These are phyloP conservation scores for Diaporthe citrichinensis DNA, from an alignment of 2,329 filamentous ascomycete genomes.

Conservation along the genomic window DNA sequence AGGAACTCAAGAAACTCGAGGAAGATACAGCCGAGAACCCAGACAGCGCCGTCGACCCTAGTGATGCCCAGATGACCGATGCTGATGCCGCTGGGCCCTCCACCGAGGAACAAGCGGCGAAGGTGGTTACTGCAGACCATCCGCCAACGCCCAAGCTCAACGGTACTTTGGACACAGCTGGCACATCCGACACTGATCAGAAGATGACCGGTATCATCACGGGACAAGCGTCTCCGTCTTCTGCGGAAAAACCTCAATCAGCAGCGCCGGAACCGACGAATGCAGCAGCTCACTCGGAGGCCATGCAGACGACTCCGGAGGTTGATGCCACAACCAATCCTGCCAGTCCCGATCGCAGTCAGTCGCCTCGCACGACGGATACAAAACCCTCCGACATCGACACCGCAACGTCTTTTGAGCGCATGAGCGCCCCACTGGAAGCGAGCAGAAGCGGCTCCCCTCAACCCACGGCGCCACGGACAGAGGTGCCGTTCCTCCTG, in stretches of 20 bases:
- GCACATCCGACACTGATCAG: slow-evolving; percentile 45
- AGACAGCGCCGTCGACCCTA: slow-evolving; percentile 46
- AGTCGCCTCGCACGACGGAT: slow-evolving; percentile 64
- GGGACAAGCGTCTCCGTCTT: not conserved
- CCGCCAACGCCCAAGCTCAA: not conserved
- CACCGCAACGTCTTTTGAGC: slow-evolving; percentile 56
- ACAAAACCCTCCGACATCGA: slow-evolving; percentile 66
- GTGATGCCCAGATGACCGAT: slow-evolving; percentile 42
- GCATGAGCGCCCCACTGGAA: slow-evolving; percentile 50
- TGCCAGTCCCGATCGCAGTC: slow-evolving; percentile 60
- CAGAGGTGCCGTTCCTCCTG: slow-evolving; percentile 84
- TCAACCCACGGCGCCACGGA: slow-evolving; percentile 65
- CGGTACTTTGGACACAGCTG: slow-evolving; percentile 13
- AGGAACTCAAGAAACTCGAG: slow-evolving; percentile 68
- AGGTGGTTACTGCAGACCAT: not conserved
- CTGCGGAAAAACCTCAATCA: not conserved
- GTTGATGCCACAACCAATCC: slow-evolving; percentile 60
- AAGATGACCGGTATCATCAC: not conserved
- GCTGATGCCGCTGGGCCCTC: slow-evolving; percentile 27
- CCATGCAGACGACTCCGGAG: slow-evolving; percentile 56
- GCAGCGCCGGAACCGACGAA: slow-evolving; percentile 47
- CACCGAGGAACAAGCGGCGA: not conserved
- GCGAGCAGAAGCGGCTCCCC: slow-evolving; percentile 51
- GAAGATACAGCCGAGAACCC: slow-evolving; percentile 52
- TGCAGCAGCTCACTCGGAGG: slow-evolving; percentile 44